Percentiles rank a stretch among this genome's conserved stretches.
phyloP scores from a whole-genome alignment of 345 rosid species.

The Moringa oleifera region DNA sequence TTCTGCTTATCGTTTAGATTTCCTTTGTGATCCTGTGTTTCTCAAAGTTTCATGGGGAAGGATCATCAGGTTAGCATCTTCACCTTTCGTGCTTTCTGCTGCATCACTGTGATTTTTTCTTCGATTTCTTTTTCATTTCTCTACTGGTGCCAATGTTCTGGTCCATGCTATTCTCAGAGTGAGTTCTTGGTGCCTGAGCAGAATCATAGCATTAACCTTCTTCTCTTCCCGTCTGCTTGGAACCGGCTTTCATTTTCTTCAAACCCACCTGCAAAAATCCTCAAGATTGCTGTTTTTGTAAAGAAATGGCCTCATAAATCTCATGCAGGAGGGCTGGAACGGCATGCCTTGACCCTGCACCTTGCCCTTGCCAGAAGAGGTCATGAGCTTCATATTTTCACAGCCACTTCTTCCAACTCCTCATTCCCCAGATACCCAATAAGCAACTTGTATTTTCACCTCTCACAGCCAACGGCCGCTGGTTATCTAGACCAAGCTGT shows the following conservation, averaged over 20 bases:
- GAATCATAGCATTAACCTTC: constrained; percentile 50
- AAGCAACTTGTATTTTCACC: constrained; percentile 56
- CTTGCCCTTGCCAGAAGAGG: constrained; percentile 78
- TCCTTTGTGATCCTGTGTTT: constrained; percentile 1
- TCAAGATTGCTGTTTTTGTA: constrained; percentile 77
- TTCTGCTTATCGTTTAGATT: constrained; percentile 11
- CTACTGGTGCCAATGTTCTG: constrained; percentile 40
- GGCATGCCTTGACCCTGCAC: constrained; percentile 84
- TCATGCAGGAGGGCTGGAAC: constrained; percentile 82
- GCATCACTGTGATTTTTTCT: constrained; percentile 34
- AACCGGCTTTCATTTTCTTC: constrained; percentile 53
- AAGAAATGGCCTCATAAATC: constrained; percentile 89
- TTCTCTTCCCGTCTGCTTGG: constrained; percentile 62
- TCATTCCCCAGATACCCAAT: constrained; percentile 47
- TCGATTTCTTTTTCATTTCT: constrained; percentile 55
- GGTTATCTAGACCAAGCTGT: constrained; percentile 74
- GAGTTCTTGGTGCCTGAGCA: constrained; percentile 19
- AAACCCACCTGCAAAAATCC: constrained; percentile 31
- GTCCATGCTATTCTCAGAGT: constrained; percentile 30
- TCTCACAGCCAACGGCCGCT: constrained; percentile 61
- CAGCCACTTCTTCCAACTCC: constrained; percentile 42
- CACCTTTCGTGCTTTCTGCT: constrained; percentile 49
- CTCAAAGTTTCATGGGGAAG: constrained; percentile 40
- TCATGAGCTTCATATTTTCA: constrained; percentile 88
- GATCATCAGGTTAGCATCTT: constrained; percentile 32